Base-by-base conservation (phyloP, 768 basidiomycete genomes). In the Naganishia antarctica region DNA sequence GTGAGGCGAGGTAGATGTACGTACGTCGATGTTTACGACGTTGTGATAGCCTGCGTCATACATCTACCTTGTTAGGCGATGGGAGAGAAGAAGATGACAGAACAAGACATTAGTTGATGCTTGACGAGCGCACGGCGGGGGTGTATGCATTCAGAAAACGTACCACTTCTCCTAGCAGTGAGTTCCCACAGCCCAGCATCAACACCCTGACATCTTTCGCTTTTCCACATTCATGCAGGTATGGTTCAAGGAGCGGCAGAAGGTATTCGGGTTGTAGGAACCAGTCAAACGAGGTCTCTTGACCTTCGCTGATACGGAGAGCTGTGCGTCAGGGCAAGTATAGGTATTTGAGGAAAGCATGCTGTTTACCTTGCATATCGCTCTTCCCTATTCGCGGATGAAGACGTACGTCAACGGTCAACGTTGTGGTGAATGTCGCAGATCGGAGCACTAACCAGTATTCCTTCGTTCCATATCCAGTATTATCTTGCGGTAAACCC, bases 1-100 rank as follows among this genome's bases (percentile, higher is more conserved):
- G 61, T 45, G 32, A 25, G 43, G 12, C 8, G 13, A 43, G 18
- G 31, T 43, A 25, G 8, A 25, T 28, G 6, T 29, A 63, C 76
- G 44, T 49, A 78, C 76, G 63, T 78, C 78, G 50, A 78, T 64
- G 57, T 79, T 79, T 63, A 77, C 75, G 50, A 79, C 76, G 66
- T 74, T 66, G 37, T 61, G 70, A 61, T 72, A 79, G 12, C 78
- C 78, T 32, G 70, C 70, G 69, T 78, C 78, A 57, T 78, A 78
- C 73, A 77, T 74, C 70, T 74, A 25, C 29, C 43, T 18, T 60
- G 53, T 57, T 31, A 28, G 50, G 15, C 34, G 15, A 37, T 7
- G 34, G 7, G 34, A 15, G 50, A 51, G 8, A 51, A 51, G 15
- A 34, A 13, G 50, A 21, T 23, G 18, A 59, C 9, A 34, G 48